Percentiles rank a stretch among this genome's conserved stretches.
phyloP scores from a whole-genome alignment of 2,329 filamentous ascomycete species.

The Pestalotiopsis sp. region DNA sequence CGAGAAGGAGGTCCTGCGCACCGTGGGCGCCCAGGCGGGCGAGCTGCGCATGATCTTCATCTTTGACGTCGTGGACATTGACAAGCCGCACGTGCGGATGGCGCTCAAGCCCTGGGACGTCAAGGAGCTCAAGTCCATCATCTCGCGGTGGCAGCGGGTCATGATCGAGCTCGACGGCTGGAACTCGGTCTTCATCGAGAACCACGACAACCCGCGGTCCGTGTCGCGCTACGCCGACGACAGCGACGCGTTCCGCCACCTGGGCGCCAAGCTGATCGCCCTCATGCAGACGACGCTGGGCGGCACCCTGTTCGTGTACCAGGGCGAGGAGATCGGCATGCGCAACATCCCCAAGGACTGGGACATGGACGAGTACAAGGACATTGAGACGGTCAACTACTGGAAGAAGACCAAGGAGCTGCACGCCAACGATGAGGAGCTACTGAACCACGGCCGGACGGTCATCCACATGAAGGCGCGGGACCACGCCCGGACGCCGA shows the following conservation, averaged over 20 bases:
- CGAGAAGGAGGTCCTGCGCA: conserved; percentile 57
- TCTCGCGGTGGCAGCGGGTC: conserved; percentile 43
- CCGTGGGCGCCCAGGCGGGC: conserved; percentile 59
- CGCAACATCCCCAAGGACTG: conserved; percentile 61
- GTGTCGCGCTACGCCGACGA: conserved; percentile 59
- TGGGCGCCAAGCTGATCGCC: conserved; percentile 62
- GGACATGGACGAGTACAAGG: conserved; percentile 65
- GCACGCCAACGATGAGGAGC: conserved; percentile 39
- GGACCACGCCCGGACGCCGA: conserved; percentile 69
- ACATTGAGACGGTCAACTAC: conserved; percentile 52
- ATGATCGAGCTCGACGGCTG: conserved; percentile 58
- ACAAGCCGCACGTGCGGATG: conserved; percentile 47
- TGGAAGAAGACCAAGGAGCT: conserved; percentile 40
- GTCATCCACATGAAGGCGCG: conserved; percentile 62
- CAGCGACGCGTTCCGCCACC: conserved; percentile 46
- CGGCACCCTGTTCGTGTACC: conserved; percentile 68
- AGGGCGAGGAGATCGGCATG: conserved; percentile 70
- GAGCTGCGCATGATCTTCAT: conserved; percentile 74
- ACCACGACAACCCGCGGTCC: conserved; percentile 65
- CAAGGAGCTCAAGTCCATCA: conserved; percentile 40
- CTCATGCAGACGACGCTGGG: conserved; percentile 53
- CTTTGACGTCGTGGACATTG: conserved; percentile 66
- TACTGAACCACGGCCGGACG: conserved; percentile 48
- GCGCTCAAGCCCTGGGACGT: conserved; percentile 51
- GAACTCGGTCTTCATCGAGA: conserved; percentile 68